Evolutionary conservation across 192 early-diverging fungal species (phyloP).

Genomic region (Glomus cerebriforme): DNA sequence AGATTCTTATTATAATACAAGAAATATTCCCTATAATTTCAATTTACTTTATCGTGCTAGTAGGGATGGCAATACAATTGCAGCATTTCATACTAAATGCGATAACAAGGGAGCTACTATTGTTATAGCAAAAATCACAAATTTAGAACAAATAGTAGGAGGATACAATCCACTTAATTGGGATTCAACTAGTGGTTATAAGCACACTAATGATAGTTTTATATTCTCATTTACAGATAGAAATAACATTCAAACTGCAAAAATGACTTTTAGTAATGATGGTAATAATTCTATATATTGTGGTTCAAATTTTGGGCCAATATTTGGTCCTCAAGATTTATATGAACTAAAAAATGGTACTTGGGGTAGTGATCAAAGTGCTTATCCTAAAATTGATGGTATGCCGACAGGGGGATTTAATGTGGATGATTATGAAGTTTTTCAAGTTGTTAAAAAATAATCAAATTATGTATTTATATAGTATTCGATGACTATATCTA

Average conservation of each 20-base stretch:
- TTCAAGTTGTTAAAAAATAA: too few relatives aligned
- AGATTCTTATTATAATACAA: neutral
- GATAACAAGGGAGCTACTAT: neutral
- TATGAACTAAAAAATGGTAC: too few relatives aligned
- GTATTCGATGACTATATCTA: too few relatives aligned
- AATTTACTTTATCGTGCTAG: conserved; percentile 1
- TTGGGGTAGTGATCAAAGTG: too few relatives aligned
- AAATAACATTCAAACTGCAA: neutral
- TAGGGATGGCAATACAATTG: neutral
- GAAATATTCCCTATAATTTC: neutral
- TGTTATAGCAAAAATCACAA: neutral
- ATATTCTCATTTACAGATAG: neutral
- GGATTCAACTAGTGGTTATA: neutral
- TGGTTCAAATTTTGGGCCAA: neutral
- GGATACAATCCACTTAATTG: conserved; percentile 10
- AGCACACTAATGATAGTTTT: neutral
- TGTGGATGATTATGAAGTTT: too few relatives aligned
- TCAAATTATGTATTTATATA: too few relatives aligned
- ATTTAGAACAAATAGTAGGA: neutral
- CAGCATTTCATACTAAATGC: neutral
- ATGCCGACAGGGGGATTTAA: too few relatives aligned
- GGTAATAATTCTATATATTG: neutral
- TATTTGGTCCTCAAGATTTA: too few relatives aligned
- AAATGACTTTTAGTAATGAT: neutral
- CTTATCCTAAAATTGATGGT: too few relatives aligned